Evolutionary conservation across 2,329 filamentous ascomycete species (phyloP).

Genomic region (Graphiopsis chlorocephala): DNA sequence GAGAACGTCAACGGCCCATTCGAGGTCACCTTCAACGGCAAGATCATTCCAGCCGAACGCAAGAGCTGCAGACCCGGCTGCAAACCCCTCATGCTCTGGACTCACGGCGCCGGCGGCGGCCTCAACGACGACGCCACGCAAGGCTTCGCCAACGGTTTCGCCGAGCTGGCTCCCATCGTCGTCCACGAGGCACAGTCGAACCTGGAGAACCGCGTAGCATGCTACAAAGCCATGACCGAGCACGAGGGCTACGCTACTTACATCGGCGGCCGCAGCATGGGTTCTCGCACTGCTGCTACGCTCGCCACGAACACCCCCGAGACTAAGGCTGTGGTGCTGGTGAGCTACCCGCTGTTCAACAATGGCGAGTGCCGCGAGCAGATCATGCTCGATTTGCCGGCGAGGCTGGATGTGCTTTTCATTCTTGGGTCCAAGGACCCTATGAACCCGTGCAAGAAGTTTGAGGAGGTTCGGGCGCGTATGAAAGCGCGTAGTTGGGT

Average conservation of each 20-base stretch:
- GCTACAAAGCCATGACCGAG: constrained; percentile 38
- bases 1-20: constrained; percentile 13
- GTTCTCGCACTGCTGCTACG: constrained; percentile 42
- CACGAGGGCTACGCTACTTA: constrained; percentile 24
- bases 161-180: constrained; percentile 25
- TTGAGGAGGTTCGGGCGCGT: constrained; percentile 32
- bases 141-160: constrained; percentile 41
- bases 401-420: constrained; percentile 38
- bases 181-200: constrained; percentile 45
- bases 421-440: constrained; percentile 37
- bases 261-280: constrained; percentile 45
- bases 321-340: constrained; percentile 34
- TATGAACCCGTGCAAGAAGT: constrained; percentile 34
- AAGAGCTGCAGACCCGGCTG: constrained; percentile 2
- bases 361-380: constrained; percentile 35
- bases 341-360: constrained; percentile 42
- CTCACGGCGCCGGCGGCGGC: constrained; percentile 46
- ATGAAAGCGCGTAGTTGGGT: constrained; percentile 41
- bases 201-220: constrained; percentile 37
- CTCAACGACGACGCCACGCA: constrained; percentile 38
- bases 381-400: constrained; percentile 37
- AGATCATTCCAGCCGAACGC: constrained; percentile 18
- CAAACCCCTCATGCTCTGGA: constrained; percentile 38
- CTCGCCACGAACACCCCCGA: constrained; percentile 32
- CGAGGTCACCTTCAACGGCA: constrained; percentile 14